Conservation (phyloP, 2,329 filamentous ascomycete species). For the Chlorencoelia australis region DNA sequence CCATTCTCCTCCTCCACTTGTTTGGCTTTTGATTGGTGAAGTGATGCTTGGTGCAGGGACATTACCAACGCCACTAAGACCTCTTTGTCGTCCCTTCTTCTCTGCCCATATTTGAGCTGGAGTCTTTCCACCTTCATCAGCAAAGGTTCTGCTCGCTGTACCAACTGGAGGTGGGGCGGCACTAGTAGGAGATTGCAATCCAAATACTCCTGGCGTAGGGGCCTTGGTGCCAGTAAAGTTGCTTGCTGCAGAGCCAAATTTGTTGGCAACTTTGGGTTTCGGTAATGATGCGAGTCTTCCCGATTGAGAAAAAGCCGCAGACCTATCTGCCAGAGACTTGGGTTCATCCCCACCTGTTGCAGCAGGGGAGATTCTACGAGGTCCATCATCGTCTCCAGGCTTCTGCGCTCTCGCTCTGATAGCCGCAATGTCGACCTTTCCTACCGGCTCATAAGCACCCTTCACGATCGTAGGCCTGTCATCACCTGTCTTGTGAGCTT, state of each 20-base stretch:
- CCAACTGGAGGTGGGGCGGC: slow-evolving; percentile 53
- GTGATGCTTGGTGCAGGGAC: slow-evolving; percentile 33
- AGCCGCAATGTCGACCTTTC: slow-evolving; percentile 93
- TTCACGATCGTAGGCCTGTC: slow-evolving; percentile 79
- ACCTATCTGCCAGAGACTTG: slow-evolving; percentile 64
- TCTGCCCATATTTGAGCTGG: slow-evolving; percentile 96
- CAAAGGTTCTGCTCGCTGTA: slow-evolving; percentile 82
- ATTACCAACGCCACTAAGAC: slow-evolving; percentile 40
- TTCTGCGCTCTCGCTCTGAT: slow-evolving; percentile 78
- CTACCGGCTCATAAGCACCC: slow-evolving; percentile 87
- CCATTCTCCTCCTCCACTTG: slow-evolving; percentile 68
- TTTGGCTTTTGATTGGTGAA: slow-evolving; percentile 54
- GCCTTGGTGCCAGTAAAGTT: slow-evolving; percentile 83
- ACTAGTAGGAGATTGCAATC: slow-evolving; percentile 52
- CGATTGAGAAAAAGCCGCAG: slow-evolving; percentile 60
- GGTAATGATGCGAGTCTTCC: slow-evolving; percentile 80
- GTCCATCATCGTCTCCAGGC: slow-evolving; percentile 32
- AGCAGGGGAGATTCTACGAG: slow-evolving; percentile 32
- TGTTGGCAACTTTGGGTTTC: slow-evolving; percentile 91
- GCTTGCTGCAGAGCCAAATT: slow-evolving; percentile 60
- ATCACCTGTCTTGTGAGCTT: slow-evolving; percentile 58
- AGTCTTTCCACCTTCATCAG: slow-evolving; percentile 89
- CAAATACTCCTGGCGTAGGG: slow-evolving; percentile 61
- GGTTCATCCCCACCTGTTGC: slow-evolving; percentile 39
- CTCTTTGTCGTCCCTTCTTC: slow-evolving; percentile 78